Base-by-base conservation (phyloP, 345 rosid species). In the Populus euphratica region DNA sequence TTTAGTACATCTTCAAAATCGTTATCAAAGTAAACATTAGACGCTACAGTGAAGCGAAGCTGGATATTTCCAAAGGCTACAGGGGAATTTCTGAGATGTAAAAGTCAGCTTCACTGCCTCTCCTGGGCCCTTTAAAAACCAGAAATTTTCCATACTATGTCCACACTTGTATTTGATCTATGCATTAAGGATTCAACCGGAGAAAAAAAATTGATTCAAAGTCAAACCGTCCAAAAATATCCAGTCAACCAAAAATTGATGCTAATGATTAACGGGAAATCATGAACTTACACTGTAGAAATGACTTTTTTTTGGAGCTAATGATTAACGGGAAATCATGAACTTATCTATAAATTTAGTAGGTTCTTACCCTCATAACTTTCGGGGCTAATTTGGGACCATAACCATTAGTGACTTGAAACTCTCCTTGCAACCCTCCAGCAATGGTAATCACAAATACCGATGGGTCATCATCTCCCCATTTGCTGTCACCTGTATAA, bases 401-500 rank as follows among this genome's bases (percentile, higher is more conserved):
- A 36, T 89, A 86, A 39, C 90, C 92, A 72, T 91, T 88, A 20
- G 92, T 88, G 54, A 91, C 83, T 77, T 87, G 91, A 81, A 85
- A 91, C 81, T 91, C 94, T 20, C 94, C 94, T 44, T 68, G 78
- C 83, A 85, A 0, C n/a, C 66, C 29, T 10, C 75, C 81, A 2
- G 79, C 2, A 35, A 80, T 39, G 7, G 18, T 69, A 69, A 87
- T 79, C 70, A 36, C 82, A 72, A 91, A 91, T 6, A 89, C 89
- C 0, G 91, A 88, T 5, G 91, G 90, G 75, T 91, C 87, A 9
- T 82, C 79, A 16, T 85, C 80, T 29, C 84, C 87, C 94, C 92
- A 88, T 52, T 78, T 82, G 18, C 70, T 76, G 0, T 47, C 75
- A 23, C 80, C 89, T 50, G 49, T 54, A 33, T 73, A 76, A 80